These are phyloP conservation scores for Chytriomyces confervae DNA, from an alignment of 192 early-diverging fungal species.

Conservation along the genomic window DNA sequence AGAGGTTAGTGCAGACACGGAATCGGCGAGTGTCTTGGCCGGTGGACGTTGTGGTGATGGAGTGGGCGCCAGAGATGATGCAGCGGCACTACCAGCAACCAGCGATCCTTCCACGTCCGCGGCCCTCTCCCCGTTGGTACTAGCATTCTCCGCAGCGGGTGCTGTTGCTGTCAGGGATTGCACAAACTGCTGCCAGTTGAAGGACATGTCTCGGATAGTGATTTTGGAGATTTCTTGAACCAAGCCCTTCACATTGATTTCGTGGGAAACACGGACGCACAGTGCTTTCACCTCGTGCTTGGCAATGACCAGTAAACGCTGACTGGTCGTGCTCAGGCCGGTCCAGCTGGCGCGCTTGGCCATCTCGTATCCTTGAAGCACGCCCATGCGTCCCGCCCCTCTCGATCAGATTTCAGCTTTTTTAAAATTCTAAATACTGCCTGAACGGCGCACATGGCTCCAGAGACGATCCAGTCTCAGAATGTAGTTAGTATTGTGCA, in stretches of 20 bases:
- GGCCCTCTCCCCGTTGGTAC: neutral
- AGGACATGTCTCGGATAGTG: neutral
- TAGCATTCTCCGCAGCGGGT: neutral
- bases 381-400: neutral
- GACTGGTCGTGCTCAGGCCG: neutral
- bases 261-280: neutral
- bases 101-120: neutral
- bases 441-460: too few relatives aligned
- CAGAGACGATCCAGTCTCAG: too few relatives aligned
- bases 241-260: neutral
- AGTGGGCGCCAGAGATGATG: neutral
- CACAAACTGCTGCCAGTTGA: constrained; percentile 1
- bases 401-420: too few relatives aligned
- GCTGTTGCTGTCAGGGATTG: neutral
- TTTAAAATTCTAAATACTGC: too few relatives aligned
- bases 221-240: neutral
- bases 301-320: neutral
- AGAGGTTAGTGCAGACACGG: constrained; percentile 13
- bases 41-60: neutral
- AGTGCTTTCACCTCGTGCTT: neutral
- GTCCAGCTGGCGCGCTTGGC: neutral
- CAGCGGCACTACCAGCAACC: neutral
- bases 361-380: neutral
- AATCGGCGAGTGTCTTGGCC: constrained; percentile 8
- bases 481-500: too few relatives aligned